These are phyloP conservation scores for Lachnellula cervina DNA, from an alignment of 2,329 filamentous ascomycete species.

Conservation along the genomic window DNA sequence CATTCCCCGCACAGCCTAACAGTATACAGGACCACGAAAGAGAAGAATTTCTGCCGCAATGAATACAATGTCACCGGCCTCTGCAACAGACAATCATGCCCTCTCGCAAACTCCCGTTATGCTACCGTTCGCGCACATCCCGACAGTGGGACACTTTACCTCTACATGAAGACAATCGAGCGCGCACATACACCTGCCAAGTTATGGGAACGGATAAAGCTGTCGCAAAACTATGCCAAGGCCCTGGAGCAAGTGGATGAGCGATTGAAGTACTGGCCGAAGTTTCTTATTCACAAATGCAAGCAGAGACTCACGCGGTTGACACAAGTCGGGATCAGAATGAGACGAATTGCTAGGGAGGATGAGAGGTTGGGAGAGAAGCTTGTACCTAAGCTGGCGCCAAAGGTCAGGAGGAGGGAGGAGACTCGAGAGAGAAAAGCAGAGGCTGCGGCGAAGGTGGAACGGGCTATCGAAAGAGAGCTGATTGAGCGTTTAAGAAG, in stretches of 20 bases:
- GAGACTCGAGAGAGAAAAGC: conserved; percentile 71
- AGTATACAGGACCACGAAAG: conserved; percentile 64
- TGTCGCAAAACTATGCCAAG: conserved; percentile 85
- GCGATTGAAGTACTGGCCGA: conserved; percentile 86
- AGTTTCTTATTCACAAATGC: conserved; percentile 89
- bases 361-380: conserved; percentile 85
- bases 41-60: conserved; percentile 92
- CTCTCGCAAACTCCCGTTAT: conserved; percentile 86
- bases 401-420: conserved; percentile 78
- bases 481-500: conserved; percentile 85
- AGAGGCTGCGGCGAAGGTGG: conserved; percentile 83
- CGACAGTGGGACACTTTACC: conserved; percentile 75
- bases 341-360: conserved; percentile 77
- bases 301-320: conserved; percentile 92
- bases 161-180: conserved; percentile 96
- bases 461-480: conserved; percentile 92
- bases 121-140: conserved; percentile 85
- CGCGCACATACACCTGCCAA: conserved; percentile 83
- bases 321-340: conserved; percentile 82
- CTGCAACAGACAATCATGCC: conserved; percentile 83
- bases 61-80: conserved; percentile 83
- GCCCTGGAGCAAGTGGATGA: conserved; percentile 85
- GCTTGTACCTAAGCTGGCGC: conserved; percentile 81
- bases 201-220: conserved; percentile 89
- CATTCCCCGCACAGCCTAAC: conserved; percentile 27